These are phyloP conservation scores for Apophysomyces trapeziformis DNA, from an alignment of 371 early-diverging fungal genomes.

Conservation along the genomic window DNA sequence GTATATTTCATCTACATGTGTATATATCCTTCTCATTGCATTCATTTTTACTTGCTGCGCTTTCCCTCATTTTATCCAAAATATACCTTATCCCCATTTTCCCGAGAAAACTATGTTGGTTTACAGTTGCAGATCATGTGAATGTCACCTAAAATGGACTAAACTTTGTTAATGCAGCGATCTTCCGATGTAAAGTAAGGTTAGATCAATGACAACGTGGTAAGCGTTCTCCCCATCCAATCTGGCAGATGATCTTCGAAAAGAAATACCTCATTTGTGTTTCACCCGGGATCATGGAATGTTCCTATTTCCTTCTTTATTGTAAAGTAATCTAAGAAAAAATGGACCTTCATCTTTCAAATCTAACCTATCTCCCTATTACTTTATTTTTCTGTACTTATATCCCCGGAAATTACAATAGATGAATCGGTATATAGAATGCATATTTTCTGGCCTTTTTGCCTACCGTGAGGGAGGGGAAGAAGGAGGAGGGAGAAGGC, in stretches of 20 bases:
- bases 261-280: constrained; percentile 10
- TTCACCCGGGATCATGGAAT: constrained; percentile 7
- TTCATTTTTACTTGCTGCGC: constrained; percentile 11
- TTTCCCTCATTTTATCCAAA: constrained; percentile 10
- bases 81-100: constrained; percentile 3
- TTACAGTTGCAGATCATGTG: not conserved
- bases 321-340: not conserved
- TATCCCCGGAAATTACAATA: too few relatives aligned
- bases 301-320: not conserved
- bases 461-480: too few relatives aligned
- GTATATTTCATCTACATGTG: constrained; percentile 20
- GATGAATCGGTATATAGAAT: too few relatives aligned
- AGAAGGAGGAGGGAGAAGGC: too few relatives aligned
- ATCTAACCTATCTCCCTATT: not conserved
- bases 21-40: constrained; percentile 19
- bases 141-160: constrained; percentile 9
- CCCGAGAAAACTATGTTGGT: not conserved
- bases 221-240: not conserved
- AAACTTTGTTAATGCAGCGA: constrained; percentile 3
- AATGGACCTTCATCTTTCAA: constrained; percentile 2
- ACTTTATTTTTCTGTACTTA: too few relatives aligned
- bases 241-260: constrained; percentile 10
- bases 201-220: constrained; percentile 7
- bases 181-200: constrained; percentile 11
- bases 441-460: too few relatives aligned